Conservation (phyloP, 495 filamentous ascomycete species). For the Penicillium atrosanguineum region DNA sequence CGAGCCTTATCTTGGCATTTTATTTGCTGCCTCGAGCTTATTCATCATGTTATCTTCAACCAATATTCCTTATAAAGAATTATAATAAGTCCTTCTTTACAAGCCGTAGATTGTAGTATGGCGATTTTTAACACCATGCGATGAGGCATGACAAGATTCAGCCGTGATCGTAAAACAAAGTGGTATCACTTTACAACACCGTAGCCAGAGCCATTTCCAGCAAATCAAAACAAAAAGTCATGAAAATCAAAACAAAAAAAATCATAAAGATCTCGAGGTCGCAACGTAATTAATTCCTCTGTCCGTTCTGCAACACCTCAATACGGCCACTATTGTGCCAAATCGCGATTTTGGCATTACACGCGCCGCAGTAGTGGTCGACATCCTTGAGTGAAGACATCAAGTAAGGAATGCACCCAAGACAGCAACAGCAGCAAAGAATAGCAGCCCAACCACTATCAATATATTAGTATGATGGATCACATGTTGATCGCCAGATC, state of each 20-base stretch:
- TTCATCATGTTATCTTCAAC: not conserved
- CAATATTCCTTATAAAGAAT: not conserved
- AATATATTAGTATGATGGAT: constrained; percentile 1
- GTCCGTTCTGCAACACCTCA: constrained; percentile 36
- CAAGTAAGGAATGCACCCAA: constrained; percentile 54
- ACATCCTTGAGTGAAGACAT: constrained; percentile 51
- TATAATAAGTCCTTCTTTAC: not conserved
- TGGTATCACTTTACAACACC: constrained; percentile 11
- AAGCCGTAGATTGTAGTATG: not conserved
- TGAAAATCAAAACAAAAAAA: not conserved
- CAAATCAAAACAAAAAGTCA: not conserved
- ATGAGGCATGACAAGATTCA: not conserved
- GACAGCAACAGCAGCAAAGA: constrained; percentile 43
- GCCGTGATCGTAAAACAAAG: constrained; percentile 1
- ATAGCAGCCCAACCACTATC: constrained; percentile 50
- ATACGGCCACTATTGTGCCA: constrained; percentile 53
- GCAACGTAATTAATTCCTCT: not conserved
- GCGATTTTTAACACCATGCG: not conserved
- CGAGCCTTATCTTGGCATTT: constrained; percentile 15
- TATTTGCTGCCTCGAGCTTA: not conserved
- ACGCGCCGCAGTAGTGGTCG: constrained; percentile 50
- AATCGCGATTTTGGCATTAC: constrained; percentile 44
- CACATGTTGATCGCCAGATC: not conserved
- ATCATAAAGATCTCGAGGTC: not conserved
- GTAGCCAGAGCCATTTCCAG: not conserved